Conservation (phyloP, 176 grass and related monocot genomes). For the Canna indica region DNA sequence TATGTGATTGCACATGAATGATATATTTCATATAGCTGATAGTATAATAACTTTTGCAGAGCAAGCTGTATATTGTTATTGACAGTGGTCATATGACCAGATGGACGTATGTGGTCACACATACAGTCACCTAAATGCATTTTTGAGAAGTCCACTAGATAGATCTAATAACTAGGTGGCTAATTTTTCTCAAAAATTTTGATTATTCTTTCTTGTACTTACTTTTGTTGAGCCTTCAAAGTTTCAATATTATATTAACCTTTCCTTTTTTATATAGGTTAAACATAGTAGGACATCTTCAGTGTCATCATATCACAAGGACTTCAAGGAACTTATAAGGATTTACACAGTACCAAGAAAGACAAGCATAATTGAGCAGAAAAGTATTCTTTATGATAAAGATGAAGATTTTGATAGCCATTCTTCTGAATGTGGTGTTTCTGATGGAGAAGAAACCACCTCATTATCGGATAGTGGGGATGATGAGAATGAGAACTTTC, state of each 20-base stretch:
- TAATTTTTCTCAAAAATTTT: no score
- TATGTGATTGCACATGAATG: background rate
- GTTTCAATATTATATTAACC: background rate
- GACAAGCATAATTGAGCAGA: constrained; percentile 20
- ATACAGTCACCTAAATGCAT: background rate
- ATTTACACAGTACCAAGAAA: constrained; percentile 38
- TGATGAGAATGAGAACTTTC: constrained; percentile 21
- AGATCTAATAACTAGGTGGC: background rate
- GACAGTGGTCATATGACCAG: background rate
- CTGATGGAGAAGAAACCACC: constrained; percentile 6
- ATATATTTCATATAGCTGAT: background rate
- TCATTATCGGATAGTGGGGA: constrained; percentile 28
- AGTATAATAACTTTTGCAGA: background rate
- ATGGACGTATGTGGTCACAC: background rate
- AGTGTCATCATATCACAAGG: constrained; percentile 49
- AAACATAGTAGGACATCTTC: constrained; percentile 64
- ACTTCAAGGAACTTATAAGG: constrained; percentile 63
- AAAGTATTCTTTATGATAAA: constrained; percentile 26
- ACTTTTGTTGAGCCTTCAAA: background rate
- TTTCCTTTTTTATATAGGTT: constrained; percentile 46
- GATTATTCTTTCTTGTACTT: background rate
- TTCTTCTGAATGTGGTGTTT: constrained; percentile 32
- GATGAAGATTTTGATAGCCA: constrained; percentile 38
- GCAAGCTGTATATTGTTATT: background rate
- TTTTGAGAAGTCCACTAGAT: background rate